phyloP scores from a whole-genome alignment of 139 green algal species.

The Ulvella scutata region DNA sequence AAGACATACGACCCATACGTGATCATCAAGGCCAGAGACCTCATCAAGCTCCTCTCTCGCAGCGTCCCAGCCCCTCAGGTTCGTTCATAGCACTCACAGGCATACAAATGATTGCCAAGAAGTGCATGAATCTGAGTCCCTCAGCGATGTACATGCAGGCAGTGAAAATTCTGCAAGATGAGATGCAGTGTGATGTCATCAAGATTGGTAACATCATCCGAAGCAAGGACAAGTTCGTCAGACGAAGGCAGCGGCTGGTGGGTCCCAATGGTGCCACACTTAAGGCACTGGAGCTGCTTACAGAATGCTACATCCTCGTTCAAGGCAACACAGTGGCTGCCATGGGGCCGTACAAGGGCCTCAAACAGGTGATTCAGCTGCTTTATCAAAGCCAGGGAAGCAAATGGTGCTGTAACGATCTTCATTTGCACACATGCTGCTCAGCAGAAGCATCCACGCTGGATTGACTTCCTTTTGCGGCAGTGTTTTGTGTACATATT shows the following conservation, averaged over 20 bases:
- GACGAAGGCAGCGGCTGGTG: conserved; percentile 86
- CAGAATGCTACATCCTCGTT: conserved; percentile 92
- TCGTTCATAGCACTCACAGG: no score
- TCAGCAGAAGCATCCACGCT: no score
- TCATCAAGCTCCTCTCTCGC: conserved; percentile 95
- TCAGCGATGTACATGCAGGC: no score
- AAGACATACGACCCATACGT: conserved; percentile 97
- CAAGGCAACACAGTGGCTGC: conserved; percentile 90
- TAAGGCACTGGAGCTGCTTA: conserved; percentile 97
- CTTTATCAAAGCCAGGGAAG: neutral
- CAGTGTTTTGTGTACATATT: no score
- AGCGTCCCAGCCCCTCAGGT: conserved; percentile 81
- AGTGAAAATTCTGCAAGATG: conserved; percentile 83
- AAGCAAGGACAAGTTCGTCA: conserved; percentile 97
- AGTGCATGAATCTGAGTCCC: no score
- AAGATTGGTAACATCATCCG: conserved; percentile 90
- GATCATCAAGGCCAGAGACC: conserved; percentile 94
- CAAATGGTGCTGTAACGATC: no score
- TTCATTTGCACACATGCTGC: no score
- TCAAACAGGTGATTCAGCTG: conserved; percentile 52
- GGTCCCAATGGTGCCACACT: conserved; percentile 92
- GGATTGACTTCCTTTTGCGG: no score
- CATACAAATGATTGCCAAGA: no score
- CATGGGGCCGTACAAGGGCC: conserved; percentile 88
- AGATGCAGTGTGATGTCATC: conserved; percentile 95